These are phyloP conservation scores for Globisporangium mamillatum DNA, from an alignment of 352 stramenopile genomes.

Conservation along the genomic window DNA sequence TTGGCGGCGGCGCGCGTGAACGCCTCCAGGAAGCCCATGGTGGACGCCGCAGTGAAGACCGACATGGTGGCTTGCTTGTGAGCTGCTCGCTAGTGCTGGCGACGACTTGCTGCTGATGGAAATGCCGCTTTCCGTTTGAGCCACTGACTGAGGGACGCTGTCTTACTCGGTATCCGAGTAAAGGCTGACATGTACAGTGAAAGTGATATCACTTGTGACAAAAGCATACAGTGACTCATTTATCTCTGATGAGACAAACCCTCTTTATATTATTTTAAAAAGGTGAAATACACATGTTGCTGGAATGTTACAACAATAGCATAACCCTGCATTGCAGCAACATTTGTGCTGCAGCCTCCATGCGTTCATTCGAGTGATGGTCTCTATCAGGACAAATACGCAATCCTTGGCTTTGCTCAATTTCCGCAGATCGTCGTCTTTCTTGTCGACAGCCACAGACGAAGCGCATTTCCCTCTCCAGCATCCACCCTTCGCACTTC, in stretches of 20 bases:
- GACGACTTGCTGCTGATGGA: neutral
- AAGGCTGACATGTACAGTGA: neutral
- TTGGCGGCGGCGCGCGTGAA: slow-evolving; percentile 49
- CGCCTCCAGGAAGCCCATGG: slow-evolving; percentile 54
- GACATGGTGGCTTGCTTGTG: slow-evolving; percentile 22
- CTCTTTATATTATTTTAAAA: neutral
- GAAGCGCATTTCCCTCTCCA: neutral
- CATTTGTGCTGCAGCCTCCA: too few relatives aligned
- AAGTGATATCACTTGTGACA: neutral
- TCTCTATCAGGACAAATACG: neutral
- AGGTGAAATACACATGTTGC: too few relatives aligned
- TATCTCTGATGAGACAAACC: neutral
- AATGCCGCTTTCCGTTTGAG: neutral
- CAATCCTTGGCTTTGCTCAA: slow-evolving; percentile 1
- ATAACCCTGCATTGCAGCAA: too few relatives aligned
- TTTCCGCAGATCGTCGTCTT: neutral
- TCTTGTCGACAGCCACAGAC: neutral
- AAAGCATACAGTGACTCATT: neutral
- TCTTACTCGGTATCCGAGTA: neutral
- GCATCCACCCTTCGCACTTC: neutral
- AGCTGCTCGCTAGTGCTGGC: neutral
- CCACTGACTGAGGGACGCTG: neutral
- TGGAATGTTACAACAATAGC: too few relatives aligned
- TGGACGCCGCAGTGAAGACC: slow-evolving; percentile 32
- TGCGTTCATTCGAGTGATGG: neutral